These are phyloP conservation scores for Artemisia annua DNA, from an alignment of 129 eudicot genomes.

Conservation along the genomic window DNA sequence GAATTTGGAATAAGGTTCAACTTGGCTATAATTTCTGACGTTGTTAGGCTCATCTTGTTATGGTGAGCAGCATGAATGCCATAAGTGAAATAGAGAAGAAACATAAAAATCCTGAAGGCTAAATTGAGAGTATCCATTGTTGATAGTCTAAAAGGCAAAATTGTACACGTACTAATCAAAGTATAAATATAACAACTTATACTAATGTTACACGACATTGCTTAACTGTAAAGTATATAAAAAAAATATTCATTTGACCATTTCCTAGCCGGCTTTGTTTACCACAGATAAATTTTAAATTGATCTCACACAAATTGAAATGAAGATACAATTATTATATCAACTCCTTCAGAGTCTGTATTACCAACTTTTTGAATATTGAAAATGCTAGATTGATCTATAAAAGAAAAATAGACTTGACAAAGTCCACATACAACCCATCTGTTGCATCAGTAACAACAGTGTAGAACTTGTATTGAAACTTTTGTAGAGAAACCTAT, in stretches of 20 bases:
- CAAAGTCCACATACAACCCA: not conserved
- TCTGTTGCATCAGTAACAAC: not conserved
- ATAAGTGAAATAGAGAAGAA: not conserved
- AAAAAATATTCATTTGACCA: no score
- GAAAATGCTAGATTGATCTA: not conserved
- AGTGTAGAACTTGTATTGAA: not conserved
- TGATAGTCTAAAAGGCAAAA: not conserved
- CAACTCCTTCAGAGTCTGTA: not conserved
- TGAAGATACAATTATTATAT: not conserved
- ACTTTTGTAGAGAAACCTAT: not conserved
- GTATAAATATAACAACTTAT: no score
- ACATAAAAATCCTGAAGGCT: not conserved
- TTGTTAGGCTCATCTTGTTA: conserved; percentile 32
- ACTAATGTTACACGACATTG: not conserved
- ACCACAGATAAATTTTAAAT: not conserved
- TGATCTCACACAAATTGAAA: not conserved
- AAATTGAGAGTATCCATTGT: conserved; percentile 4
- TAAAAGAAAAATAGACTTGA: not conserved
- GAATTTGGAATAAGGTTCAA: conserved; percentile 60
- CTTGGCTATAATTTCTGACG: conserved; percentile 51
- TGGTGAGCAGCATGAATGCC: not conserved
- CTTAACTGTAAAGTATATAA: not conserved
- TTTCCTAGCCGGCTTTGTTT: no score
- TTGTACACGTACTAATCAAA: not conserved
- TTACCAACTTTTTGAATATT: not conserved